Evolutionary conservation across 306 rosid genomes (phyloP).

Genomic region (Rubus parviflorus): DNA sequence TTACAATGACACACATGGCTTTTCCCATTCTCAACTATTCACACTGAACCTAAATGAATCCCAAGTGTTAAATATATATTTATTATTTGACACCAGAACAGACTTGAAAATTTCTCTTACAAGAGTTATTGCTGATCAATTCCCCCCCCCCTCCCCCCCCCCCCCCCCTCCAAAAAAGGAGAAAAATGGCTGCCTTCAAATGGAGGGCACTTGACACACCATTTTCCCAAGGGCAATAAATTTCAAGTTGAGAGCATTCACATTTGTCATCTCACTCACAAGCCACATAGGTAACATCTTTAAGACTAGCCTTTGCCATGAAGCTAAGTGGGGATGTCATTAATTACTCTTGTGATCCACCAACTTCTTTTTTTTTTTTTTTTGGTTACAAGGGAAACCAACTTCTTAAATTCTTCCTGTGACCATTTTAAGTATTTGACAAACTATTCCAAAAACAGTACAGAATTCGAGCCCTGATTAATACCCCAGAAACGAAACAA

Average conservation of each 20-base stretch:
- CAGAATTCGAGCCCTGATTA: not conserved
- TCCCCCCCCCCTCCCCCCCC: too few relatives aligned
- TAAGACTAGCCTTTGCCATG: not conserved
- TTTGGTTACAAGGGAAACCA: too few relatives aligned
- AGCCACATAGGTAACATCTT: not conserved
- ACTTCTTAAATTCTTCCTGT: constrained; percentile 11
- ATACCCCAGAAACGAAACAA: not conserved
- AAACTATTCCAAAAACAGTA: not conserved
- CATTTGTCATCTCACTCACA: constrained; percentile 6
- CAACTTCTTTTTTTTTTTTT: too few relatives aligned
- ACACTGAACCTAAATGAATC: not conserved
- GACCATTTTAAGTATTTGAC: not conserved
- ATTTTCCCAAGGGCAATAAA: constrained; percentile 18
- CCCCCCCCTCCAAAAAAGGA: not conserved
- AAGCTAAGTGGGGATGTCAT: constrained; percentile 20
- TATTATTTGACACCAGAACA: constrained; percentile 23
- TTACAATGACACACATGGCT: not conserved
- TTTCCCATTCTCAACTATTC: not conserved
- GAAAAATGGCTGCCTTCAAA: not conserved
- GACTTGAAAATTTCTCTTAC: not conserved
- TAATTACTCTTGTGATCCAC: constrained; percentile 37
- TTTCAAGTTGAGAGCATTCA: constrained; percentile 3
- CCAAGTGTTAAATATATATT: not conserved
- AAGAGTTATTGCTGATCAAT: not conserved
- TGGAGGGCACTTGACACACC: not conserved